A percentile compares a stretch with the other conserved stretches of the same genome.
Evolutionary conservation across 139 green algal species (phyloP).

Genomic region (Nannochloris sp.): DNA sequence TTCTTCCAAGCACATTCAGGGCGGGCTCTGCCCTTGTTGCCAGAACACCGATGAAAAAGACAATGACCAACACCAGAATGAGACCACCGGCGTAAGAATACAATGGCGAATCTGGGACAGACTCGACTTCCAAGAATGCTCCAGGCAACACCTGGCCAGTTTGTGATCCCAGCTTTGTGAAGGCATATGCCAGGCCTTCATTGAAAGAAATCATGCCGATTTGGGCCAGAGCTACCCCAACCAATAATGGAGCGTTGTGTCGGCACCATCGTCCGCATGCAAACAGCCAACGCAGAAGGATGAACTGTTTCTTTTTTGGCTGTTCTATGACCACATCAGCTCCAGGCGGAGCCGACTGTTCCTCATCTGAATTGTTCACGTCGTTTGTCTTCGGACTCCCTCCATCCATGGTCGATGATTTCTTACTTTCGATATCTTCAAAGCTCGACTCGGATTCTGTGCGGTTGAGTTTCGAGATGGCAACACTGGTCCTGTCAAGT

Average conservation of each 20-base stretch:
- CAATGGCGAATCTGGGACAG: conserved; percentile 7
- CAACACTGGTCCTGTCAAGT: conserved; percentile 4
- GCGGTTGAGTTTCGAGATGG: conserved; percentile 6
- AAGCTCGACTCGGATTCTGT: background rate
- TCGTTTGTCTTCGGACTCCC: background rate
- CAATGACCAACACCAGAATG: conserved; percentile 15
- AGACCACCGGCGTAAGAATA: conserved; percentile 28
- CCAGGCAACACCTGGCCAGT: conserved; percentile 28
- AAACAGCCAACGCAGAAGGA: background rate
- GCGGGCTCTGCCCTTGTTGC: conserved; percentile 37
- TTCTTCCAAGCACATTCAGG: conserved; percentile 39
- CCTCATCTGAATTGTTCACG: background rate
- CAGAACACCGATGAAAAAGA: conserved; percentile 29
- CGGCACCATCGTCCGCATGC: background rate
- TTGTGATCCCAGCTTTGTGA: conserved; percentile 30
- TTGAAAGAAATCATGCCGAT: conserved; percentile 47
- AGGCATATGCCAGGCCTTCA: conserved; percentile 36
- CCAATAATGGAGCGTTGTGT: conserved; percentile 12
- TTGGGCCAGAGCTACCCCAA: conserved; percentile 22
- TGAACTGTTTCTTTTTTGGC: conserved; percentile 1
- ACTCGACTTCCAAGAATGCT: conserved; percentile 14
- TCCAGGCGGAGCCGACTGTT: background rate
- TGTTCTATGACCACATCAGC: background rate
- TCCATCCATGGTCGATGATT: background rate
- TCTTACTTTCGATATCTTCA: background rate